phyloP scores from a whole-genome alignment of 345 rosid species.

The Arabidopsis thaliana region TAIR10.1 NC_003070.9:2673501-2674000 shows the following conservation, averaged over 20 bases:
- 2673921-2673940: no score
- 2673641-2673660: neutral
- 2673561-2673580: neutral
- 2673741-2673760: neutral
- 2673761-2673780: neutral
- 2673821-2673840: neutral
- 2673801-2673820: neutral
- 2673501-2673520: slow-evolving; percentile 75
- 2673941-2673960: no score
- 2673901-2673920: no score
- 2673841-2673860: neutral
- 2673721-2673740: neutral
- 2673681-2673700: neutral
- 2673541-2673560: neutral
- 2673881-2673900: no score
- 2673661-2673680: neutral
- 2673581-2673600: neutral
- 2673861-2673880: no score
- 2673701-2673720: neutral
- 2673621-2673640: neutral
- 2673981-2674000: no score
- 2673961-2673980: no score
- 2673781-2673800: neutral
- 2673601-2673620: neutral
- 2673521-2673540: neutral